phyloP scores from a whole-genome alignment of 2,329 filamentous ascomycete species.

The Mycosphaerella sp. region DNA sequence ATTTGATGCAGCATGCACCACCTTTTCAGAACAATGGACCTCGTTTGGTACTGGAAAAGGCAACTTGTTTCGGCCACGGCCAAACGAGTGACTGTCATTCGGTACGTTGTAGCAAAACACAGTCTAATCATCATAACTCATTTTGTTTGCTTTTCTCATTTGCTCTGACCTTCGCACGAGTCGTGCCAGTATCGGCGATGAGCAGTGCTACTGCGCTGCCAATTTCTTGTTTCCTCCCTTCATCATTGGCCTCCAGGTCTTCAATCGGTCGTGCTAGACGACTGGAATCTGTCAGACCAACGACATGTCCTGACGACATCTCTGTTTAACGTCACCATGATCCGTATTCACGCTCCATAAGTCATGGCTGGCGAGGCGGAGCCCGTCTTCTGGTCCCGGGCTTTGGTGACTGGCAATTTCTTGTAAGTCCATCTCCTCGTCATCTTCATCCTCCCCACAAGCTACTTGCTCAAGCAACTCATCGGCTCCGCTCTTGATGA shows the following conservation, averaged over 20 bases:
- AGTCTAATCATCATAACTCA: not conserved
- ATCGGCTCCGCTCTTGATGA: slow-evolving; percentile 41
- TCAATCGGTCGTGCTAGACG: not conserved
- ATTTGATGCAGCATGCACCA: not conserved
- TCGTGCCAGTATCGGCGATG: slow-evolving; percentile 4
- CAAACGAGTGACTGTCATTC: slow-evolving; percentile 1
- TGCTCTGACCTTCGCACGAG: not conserved
- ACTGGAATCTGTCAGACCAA: not conserved
- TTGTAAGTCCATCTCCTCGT: slow-evolving; percentile 23
- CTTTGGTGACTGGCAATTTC: not conserved
- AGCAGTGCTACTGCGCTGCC: slow-evolving; percentile 1
- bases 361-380: not conserved
- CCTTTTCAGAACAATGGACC: not conserved
- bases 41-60: not conserved
- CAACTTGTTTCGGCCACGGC: not conserved
- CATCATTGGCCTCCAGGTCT: not conserved
- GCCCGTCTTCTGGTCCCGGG: not conserved
- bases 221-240: not conserved
- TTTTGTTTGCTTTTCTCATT: not conserved
- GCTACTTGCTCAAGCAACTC: slow-evolving; percentile 47
- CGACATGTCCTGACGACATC: not conserved
- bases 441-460: slow-evolving; percentile 40
- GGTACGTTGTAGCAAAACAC: slow-evolving; percentile 6
- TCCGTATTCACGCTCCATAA: slow-evolving; percentile 6
- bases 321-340: slow-evolving; percentile 4